Evolutionary conservation across 805 yeast species (phyloP), one percentile per base, ranked within the genome.

Genomic region (Torulaspora gathmanii): DNA sequence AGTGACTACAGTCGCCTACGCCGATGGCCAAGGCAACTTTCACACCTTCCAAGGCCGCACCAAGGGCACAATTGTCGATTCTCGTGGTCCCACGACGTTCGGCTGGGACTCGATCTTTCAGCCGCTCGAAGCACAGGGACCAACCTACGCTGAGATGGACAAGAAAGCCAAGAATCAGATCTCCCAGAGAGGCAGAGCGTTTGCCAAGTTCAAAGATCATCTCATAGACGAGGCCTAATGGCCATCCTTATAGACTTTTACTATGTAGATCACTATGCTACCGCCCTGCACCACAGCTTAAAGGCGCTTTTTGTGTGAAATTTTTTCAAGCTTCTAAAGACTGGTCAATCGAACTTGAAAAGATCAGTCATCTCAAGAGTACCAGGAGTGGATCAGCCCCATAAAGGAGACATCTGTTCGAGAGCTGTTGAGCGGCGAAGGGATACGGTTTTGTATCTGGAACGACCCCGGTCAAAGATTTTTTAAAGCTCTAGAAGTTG

Each of bases 71-170:
- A 90, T 93, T 58, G 98, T 90, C 5, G 70, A 71, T 12, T 73
- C 81, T 28, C 70, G 95, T 47, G 97, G 97, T 1, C 86, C 86
- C 5, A 76, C 80, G 11, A 74, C 77, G 48, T 93, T 93, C 63
- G 99, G 99, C 1, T 93, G 96, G 95, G 97, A 93, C 68, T 81
- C 96, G 6, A 70, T 86, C 40, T 93, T 93, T 65, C 75, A 83
- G 68, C 99, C 99, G 2, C 33, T 49, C 1, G 65, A 56, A 39
- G 48, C 57, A 7, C 69, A 71, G 22, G 96, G 95, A 2, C 68
- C 74, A 16, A 85, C 93, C 0, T 90, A 88, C 61, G 98, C 97
- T 9, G 97, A 93, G 65, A 79, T 93, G 90, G 81, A 77, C 42
- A 86, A 85, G 61, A 60, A 65, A 1, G 71, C 74, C 25, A 93